Base-by-base conservation (phyloP, 805 yeast species). In the Wickerhamiella lipophila region DNA sequence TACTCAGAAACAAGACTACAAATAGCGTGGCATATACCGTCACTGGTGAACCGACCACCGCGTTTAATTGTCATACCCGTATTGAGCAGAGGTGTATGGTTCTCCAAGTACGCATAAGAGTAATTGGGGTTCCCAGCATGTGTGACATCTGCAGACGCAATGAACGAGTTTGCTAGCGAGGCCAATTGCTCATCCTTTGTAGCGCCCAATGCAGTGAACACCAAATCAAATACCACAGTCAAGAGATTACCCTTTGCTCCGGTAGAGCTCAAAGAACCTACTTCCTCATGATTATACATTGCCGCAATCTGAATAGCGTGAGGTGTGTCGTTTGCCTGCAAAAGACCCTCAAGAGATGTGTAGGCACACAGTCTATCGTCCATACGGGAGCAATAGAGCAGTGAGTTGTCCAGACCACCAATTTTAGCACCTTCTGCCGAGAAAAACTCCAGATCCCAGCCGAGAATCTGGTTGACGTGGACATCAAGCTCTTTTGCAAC, bases 31-130 rank as follows among this genome's bases (percentile, higher is more conserved):
- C 88, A 87, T 41, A 78, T 77, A 3, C 79, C 70, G 60, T 83
- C 92, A 6, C 92, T 82, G 18, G 89, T 78, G 60, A 89, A 89
- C 50, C 95, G 75, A 66, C 88, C 96, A 78, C 82, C 9, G 81
- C 85, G 63, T 82, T 82, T 42, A 88, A 84, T 62, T 1, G 83
- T 69, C 49, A 83, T 63, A 47, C 95, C 95, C 40, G 71, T 76
- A 67, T 84, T 84, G 55, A 89, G 86, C 50, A 75, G 67, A 16
- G 94, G 92, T 60, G 75, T 77, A 65, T 83, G 92, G 64, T 79
- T 65, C 55, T 81, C 86, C 61, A 82, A 67, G 63, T 83, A 82
- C 30, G 76, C 83, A 46, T 58, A 50, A 42, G 55, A 40, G 51
- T 80, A 83, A 65, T 83, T 82, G 49, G 95, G 94, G 66, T 84